These are phyloP conservation scores for Clarireedia monteithiana DNA, from an alignment of 2,329 filamentous ascomycete species.

Conservation along the genomic window DNA sequence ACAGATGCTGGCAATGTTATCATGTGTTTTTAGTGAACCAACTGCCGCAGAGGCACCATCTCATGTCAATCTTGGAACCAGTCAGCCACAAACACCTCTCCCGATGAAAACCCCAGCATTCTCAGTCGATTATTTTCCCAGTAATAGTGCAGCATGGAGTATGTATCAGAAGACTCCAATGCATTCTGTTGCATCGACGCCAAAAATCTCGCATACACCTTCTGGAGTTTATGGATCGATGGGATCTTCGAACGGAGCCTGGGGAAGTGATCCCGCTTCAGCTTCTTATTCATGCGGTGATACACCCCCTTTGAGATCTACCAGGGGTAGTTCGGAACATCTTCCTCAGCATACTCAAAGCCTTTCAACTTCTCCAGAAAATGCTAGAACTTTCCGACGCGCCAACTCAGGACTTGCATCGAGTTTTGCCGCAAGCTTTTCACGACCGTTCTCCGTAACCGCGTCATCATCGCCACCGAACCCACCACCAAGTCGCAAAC, in stretches of 20 bases:
- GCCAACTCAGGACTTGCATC: constrained; percentile 49
- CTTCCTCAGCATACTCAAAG: constrained; percentile 41
- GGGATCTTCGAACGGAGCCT: constrained; percentile 46
- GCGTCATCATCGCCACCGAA: constrained; percentile 38
- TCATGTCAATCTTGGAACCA: constrained; percentile 48
- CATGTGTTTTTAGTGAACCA: constrained; percentile 59
- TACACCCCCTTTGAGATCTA: constrained; percentile 46
- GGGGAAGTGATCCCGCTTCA: constrained; percentile 45
- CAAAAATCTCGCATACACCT: constrained; percentile 49
- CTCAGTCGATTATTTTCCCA: constrained; percentile 59
- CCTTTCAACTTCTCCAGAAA: constrained; percentile 53
- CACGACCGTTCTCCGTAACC: constrained; percentile 31
- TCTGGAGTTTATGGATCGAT: constrained; percentile 46
- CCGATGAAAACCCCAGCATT: constrained; percentile 60
- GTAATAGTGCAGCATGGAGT: constrained; percentile 46
- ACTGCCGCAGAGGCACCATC: constrained; percentile 47
- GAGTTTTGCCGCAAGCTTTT: constrained; percentile 47
- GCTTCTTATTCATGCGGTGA: constrained; percentile 56
- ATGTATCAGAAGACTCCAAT: constrained; percentile 43
- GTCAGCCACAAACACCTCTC: constrained; percentile 53
- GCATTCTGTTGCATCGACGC: constrained; percentile 49
- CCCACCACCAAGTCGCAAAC: constrained; percentile 40
- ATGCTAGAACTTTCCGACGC: constrained; percentile 41
- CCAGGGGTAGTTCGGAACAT: constrained; percentile 40
- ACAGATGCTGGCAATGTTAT: constrained; percentile 66